A percentile compares a stretch with the other conserved stretches of the same genome.
Conservation (phyloP, 192 early-diverging fungal genomes). For the Coemansia biformis region DNA sequence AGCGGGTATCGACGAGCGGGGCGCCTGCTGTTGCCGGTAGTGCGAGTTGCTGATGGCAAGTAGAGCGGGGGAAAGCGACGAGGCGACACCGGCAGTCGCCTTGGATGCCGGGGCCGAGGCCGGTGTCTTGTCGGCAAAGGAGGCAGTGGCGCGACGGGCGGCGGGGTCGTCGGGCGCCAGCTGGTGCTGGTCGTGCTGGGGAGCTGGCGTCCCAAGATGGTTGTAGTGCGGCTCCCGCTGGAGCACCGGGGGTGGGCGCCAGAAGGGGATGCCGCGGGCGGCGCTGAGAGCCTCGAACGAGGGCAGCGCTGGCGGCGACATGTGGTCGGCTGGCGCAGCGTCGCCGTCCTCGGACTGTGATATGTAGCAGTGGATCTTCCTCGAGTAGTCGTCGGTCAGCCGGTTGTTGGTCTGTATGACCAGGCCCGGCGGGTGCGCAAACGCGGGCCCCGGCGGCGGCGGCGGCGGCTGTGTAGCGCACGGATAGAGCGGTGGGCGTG, state of each 20-base stretch:
- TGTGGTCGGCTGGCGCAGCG: constrained; percentile 11
- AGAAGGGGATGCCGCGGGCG: constrained; percentile 37
- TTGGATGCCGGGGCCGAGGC: too few relatives aligned
- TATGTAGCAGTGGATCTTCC: constrained; percentile 43
- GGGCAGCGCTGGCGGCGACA: constrained; percentile 29
- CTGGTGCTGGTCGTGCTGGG: neutral
- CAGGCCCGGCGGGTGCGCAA: constrained; percentile 10
- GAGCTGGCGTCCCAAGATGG: neutral
- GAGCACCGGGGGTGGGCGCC: constrained; percentile 48
- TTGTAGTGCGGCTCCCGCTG: constrained; percentile 49
- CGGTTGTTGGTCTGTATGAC: constrained; percentile 28
- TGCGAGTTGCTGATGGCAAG: constrained; percentile 39
- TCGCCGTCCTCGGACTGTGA: constrained; percentile 13
- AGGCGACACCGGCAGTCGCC: neutral
- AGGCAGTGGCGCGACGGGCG: too few relatives aligned
- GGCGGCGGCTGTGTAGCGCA: neutral
- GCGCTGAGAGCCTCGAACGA: constrained; percentile 6
- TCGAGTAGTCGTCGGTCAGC: constrained; percentile 29
- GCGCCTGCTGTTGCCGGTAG: constrained; percentile 20
- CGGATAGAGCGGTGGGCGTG: neutral
- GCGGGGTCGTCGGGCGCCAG: too few relatives aligned
- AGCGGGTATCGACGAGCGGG: constrained; percentile 10
- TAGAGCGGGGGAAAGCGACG: constrained; percentile 27
- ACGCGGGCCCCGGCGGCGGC: neutral
- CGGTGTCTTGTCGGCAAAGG: too few relatives aligned